Base-by-base conservation (phyloP, 495 filamentous ascomycete species). In the Xanthoparmelia taractica region DNA sequence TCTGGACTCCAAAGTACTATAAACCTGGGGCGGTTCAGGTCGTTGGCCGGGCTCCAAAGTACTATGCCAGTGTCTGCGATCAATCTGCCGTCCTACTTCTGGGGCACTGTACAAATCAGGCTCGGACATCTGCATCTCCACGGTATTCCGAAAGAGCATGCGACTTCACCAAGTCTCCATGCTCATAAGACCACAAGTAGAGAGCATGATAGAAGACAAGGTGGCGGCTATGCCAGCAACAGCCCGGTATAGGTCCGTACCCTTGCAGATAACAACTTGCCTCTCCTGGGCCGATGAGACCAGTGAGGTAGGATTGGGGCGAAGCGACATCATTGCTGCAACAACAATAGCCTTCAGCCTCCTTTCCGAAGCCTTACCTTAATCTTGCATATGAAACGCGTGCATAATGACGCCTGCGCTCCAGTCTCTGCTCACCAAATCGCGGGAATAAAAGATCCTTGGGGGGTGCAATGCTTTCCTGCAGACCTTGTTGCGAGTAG, bases 21-120 rank as follows among this genome's bases (percentile, higher is more conserved):
- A 48, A 13, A 48, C 10, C 45, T 48, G n/a, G 45, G 45, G n/a
- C 45, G 45, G 45, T 25, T 48, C 45, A 48, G 45, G 45, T 48
- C 8, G 45, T 25, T 48, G 45, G 10, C n/a, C 45, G 7, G 25
- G 12, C 45, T 48, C 45, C 45, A 48, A 48, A 13, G 45, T 48
- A 48, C 45, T 48, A 13, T 48, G 23, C 10, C 4, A 17, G 18
- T 45, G 41, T 43, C 40, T 12, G 8, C 17, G 43, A 23, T 47
- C 8, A 23, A 23, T 18, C 23, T 23, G 20, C 18, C 23, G 20
- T 25, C 45, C 45, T 4, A 48, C 23, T 25, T 25, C 23, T 48
- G 11, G 45, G 23, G n/a, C 45, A 25, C 45, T 48, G 10, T 25
- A 25, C 0, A 4, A 45, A 23, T 45, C 45, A 13, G 10, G 23